Base-by-base conservation (phyloP, 306 rosid genomes). In the Hippophae gyantsensis region DNA sequence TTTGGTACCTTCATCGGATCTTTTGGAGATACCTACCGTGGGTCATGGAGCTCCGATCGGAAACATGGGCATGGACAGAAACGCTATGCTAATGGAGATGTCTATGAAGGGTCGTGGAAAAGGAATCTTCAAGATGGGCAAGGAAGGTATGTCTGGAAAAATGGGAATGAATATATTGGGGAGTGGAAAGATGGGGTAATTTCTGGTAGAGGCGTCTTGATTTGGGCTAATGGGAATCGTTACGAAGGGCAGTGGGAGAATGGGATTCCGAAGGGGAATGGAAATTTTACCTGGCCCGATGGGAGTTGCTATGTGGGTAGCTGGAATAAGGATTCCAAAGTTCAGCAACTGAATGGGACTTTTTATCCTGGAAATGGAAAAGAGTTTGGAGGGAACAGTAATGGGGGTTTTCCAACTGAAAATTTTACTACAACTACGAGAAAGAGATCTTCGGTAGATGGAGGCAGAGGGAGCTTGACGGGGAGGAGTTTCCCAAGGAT, bases 171-270 rank as follows among this genome's bases (percentile, higher is more conserved):
- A 75, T 88, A 86, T 38, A 71, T 75, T 0, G 99, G 99, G 0
- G 97, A 84, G 44, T 88, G 99, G 99, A 82, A 74, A 72, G 77
- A 78, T 67, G 99, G 99, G 2, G 78, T 82, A 27, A 88, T 88
- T 63, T 79, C 67, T 2, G 97, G 99, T 1, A 72, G 76, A 8
- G 99, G 99, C 2, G 69, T 79, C 6, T 63, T 93, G 44, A 66
- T 84, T 41, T 93, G 97, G 97, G 73, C 83, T 7, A 83, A 86
- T 57, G 97, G 97, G 56, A 88, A 88, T 57, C 85, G 86, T 6
- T 93, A 86, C 63, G 95, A 79, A 13, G 99, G 97, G 2, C 84
- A 84, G 44, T 93, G 97, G 97, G 99, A 88, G 23, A 82, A 79
- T 47, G 97, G 95, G 0, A 84, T 84, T 3, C 89, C 97, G 0